Conservation (phyloP, 1,284 basidiomycete species). For the Cutaneotrichosporon cavernicola region DNA sequence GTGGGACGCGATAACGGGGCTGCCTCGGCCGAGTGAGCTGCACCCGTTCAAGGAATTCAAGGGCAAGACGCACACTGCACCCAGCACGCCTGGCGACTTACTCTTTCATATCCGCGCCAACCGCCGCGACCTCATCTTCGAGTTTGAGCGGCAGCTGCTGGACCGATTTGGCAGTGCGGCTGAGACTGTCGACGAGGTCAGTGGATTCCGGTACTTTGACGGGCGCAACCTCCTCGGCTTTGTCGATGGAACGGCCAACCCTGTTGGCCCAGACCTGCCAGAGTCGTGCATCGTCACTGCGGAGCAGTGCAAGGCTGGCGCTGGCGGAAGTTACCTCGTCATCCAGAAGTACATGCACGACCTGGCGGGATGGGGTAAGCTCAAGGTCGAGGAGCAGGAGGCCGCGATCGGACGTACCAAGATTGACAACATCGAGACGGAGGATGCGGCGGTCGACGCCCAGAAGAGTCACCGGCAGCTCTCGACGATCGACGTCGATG, state of each 20-base stretch:
- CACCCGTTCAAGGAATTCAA: conserved; percentile 21
- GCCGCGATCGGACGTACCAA: conserved; percentile 24
- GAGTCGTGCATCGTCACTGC: conserved; percentile 10
- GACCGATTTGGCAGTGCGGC: conserved; percentile 17
- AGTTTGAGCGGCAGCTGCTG: conserved; percentile 22
- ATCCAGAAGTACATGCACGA: conserved; percentile 27
- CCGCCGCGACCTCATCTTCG: conserved; percentile 25
- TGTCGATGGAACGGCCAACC: conserved; percentile 28
- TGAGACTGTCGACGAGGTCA: conserved; percentile 14
- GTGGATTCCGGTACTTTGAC: conserved; percentile 29
- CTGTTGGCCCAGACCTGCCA: conserved; percentile 17
- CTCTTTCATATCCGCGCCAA: conserved; percentile 24
- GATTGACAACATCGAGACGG: conserved; percentile 23
- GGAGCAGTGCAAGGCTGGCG: conserved; percentile 4
- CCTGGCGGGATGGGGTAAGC: conserved; percentile 18
- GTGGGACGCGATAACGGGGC: conserved; percentile 19
- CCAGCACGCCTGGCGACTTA: conserved; percentile 21
- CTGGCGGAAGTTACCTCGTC: conserved; percentile 21
- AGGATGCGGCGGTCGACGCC: conserved; percentile 13
- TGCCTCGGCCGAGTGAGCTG: conserved; percentile 20
- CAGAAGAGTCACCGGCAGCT: conserved; percentile 29
- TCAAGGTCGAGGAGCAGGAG: conserved; percentile 22
- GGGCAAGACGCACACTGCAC: conserved; percentile 20
- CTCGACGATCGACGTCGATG: conserved; percentile 17
- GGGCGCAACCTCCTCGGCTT: conserved; percentile 27